Percentiles rank a stretch among this genome's conserved stretches.
These are phyloP conservation scores for Lotmaria passim DNA, from an alignment of 208 protist species.

Conservation along the genomic window DNA sequence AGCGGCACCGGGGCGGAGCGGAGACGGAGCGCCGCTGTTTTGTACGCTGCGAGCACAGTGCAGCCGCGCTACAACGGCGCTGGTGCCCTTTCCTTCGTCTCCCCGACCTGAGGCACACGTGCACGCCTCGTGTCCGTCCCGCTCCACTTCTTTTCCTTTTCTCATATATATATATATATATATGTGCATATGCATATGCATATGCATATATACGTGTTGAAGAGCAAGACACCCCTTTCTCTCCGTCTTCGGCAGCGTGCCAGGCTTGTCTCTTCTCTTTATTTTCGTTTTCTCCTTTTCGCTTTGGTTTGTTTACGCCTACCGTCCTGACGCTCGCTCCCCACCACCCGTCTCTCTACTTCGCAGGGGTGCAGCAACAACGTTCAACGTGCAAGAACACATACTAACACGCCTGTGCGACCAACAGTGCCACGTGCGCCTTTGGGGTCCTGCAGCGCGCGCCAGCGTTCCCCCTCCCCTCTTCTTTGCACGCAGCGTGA, in stretches of 20 bases:
- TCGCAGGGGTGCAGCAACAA: neutral
- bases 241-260: too few species aligned
- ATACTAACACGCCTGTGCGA: too few species aligned
- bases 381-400: neutral
- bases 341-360: neutral
- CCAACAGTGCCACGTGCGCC: too few species aligned
- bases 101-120: neutral
- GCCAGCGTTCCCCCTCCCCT: too few species aligned
- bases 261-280: slow-evolving; percentile 11
- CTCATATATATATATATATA: neutral
- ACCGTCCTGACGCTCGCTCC: slow-evolving; percentile 4
- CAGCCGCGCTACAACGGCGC: slow-evolving; percentile 1
- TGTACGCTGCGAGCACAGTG: slow-evolving; percentile 10
- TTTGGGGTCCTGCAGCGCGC: too few species aligned
- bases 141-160: neutral
- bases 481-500: too few species aligned
- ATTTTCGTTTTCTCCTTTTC: slow-evolving; percentile 11
- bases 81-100: neutral
- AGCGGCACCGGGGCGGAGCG: too few species aligned
- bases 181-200: neutral
- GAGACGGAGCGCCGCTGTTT: neutral
- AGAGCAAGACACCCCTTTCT: too few species aligned
- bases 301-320: slow-evolving; percentile 3
- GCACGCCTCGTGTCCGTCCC: neutral
- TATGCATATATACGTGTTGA: too few species aligned